Percentiles rank a stretch among this genome's conserved stretches.
These are phyloP conservation scores for Prasinococcaceae sp. DNA, from an alignment of 139 green algal genomes.

Conservation along the genomic window DNA sequence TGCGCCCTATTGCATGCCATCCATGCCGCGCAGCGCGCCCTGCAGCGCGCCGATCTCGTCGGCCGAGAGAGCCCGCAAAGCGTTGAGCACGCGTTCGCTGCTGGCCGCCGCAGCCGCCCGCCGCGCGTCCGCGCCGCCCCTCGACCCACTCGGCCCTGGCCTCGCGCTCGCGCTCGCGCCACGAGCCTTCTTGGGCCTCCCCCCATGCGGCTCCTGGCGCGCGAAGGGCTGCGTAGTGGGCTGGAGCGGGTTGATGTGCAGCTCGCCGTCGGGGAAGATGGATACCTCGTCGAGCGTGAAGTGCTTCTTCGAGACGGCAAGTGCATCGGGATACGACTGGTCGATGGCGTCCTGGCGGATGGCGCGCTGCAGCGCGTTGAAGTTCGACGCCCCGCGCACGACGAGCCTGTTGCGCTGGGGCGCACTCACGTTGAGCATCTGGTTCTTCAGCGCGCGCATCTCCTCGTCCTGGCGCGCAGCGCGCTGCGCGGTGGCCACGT, in stretches of 20 bases:
- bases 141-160: too few relatives aligned
- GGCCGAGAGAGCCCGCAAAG: background rate
- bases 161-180: too few relatives aligned
- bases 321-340: too few relatives aligned
- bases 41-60: background rate
- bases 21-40: background rate
- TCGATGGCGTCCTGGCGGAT: conserved; percentile 85
- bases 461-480: conserved; percentile 52
- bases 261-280: conserved; percentile 68
- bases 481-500: conserved; percentile 36
- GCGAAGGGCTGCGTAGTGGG: too few relatives aligned
- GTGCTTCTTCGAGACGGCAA: too few relatives aligned
- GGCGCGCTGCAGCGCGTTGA: conserved; percentile 69
- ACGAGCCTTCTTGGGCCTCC: too few relatives aligned
- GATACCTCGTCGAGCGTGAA: background rate
- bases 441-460: conserved; percentile 48
- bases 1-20: too few relatives aligned
- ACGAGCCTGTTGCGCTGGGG: conserved; percentile 61
- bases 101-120: background rate
- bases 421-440: conserved; percentile 24
- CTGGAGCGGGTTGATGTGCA: conserved; percentile 58
- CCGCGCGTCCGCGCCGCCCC: background rate
- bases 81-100: background rate
- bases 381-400: conserved; percentile 59
- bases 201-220: too few relatives aligned